phyloP scores from a whole-genome alignment of 1,284 basidiomycete genomes.

The Cryptococcus maquisensis region DNA sequence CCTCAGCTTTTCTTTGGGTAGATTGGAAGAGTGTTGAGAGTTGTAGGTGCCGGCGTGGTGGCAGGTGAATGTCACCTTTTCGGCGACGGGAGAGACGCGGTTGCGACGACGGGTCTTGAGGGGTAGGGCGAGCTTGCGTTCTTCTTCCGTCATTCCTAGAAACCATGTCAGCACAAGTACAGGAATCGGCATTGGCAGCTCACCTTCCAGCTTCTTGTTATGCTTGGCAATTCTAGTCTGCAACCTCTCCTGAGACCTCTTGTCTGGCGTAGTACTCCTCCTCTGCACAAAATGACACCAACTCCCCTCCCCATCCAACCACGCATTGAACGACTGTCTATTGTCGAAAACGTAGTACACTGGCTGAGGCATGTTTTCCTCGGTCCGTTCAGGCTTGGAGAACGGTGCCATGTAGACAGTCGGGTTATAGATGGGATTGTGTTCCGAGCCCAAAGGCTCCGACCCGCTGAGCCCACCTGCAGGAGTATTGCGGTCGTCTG shows the following conservation, averaged over 20 bases:
- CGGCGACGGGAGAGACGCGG: conserved; percentile 32
- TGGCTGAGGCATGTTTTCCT: conserved; percentile 34
- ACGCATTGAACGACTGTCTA: conserved; percentile 32
- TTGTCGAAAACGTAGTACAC: conserved; percentile 26
- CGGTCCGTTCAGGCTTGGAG: conserved; percentile 25
- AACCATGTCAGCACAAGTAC: background rate
- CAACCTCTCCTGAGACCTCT: conserved; percentile 41
- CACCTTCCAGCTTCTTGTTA: conserved; percentile 24
- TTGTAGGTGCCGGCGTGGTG: conserved; percentile 44
- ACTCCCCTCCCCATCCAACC: conserved; percentile 39
- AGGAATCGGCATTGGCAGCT: conserved; percentile 4
- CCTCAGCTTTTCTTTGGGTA: conserved; percentile 38
- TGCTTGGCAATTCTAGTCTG: conserved; percentile 39
- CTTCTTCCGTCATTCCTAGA: conserved; percentile 33
- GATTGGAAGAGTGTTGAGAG: conserved; percentile 33
- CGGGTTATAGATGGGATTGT: conserved; percentile 15
- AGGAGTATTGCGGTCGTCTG: background rate
- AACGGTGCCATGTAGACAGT: conserved; percentile 29
- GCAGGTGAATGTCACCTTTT: conserved; percentile 46
- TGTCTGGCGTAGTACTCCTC: conserved; percentile 42
- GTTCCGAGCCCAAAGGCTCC: background rate
- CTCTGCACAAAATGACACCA: conserved; percentile 49
- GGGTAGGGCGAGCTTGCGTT: conserved; percentile 30
- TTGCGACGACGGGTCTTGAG: conserved; percentile 39
- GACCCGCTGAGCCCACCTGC: background rate